Base-by-base conservation (phyloP, 2,329 filamentous ascomycete genomes). In the Exophiala viscosa region DNA sequence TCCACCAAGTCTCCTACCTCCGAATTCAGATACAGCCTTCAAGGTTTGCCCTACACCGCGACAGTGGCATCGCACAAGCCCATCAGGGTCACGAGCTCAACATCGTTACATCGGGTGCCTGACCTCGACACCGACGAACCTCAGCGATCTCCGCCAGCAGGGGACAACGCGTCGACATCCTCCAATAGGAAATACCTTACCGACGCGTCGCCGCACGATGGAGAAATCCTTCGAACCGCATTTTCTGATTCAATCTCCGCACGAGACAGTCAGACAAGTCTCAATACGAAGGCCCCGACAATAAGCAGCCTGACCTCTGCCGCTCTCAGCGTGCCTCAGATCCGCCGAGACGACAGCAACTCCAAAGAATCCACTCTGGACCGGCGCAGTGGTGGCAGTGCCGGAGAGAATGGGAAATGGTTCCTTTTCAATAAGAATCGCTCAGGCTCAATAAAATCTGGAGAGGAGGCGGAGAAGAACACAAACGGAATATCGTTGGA, bases 401-500 rank as follows among this genome's bases (percentile, higher is more conserved):
- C 33, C 17, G 34, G 31, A 6, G 50, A 52, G 6, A 39, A 42
- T 15, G 43, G 47, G 56, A 51, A 49, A 56, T 56, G 56, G 56
- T 56, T 51, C 34, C 18, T 43, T 18, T 33, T 55, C 43, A 56
- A 48, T 20, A 45, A 23, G n/a, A 50, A 33, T 8, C 33, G 36
- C 36, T 47, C 45, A 32, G 38, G 20, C 33, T 48, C 52, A 44
- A 45, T 45, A 40, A 17, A 42, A 33, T 52, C 52, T 3, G 45
- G 48, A 13, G 33, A 56, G 51, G 52, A 55, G 43, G 20, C 20
- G 15, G 52, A 35, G 31, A 33, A 39, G 43, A 36, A 45, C 10
- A 48, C 47, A 44, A 47, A 38, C 49, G 73, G 73, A 36, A 75
- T 83, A 38, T 73, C 77, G 35, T 73, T 81, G 56, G 71, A 78